Conservation (phyloP, 2,329 filamentous ascomycete genomes). For the Diatrype stigma region DNA sequence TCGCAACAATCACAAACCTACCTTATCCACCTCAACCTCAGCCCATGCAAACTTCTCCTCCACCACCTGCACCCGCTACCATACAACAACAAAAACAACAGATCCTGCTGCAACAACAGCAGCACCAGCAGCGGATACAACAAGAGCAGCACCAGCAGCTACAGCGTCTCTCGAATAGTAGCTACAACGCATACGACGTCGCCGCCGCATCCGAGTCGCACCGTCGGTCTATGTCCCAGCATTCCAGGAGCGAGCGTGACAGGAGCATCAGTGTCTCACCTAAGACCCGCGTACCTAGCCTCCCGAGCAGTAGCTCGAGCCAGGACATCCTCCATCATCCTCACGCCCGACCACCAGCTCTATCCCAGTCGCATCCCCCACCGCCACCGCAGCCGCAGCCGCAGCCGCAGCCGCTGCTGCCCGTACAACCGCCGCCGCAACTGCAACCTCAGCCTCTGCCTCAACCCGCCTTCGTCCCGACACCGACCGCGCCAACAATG, state of each 20-base stretch:
- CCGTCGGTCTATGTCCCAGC: slow-evolving; percentile 48
- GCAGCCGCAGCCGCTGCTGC: not conserved
- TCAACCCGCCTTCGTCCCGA: slow-evolving; percentile 13
- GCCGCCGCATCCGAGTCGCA: slow-evolving; percentile 31
- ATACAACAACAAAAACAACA: slow-evolving; percentile 4
- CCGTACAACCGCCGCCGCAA: not conserved
- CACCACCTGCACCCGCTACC: slow-evolving; percentile 30
- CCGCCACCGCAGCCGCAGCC: not conserved
- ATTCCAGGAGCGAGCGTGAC: slow-evolving; percentile 60
- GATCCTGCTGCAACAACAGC: not conserved
- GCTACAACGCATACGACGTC: slow-evolving; percentile 40
- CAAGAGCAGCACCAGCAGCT: slow-evolving; percentile 14
- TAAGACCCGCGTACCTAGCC: slow-evolving; percentile 61
- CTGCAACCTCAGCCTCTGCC: slow-evolving; percentile 5
- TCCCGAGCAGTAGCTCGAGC: slow-evolving; percentile 28
- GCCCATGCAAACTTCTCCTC: slow-evolving; percentile 29
- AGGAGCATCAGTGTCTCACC: slow-evolving; percentile 73
- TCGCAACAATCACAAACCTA: slow-evolving; percentile 18
- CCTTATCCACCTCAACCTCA: slow-evolving; percentile 26
- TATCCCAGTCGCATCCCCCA: slow-evolving; percentile 12
- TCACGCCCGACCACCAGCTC: slow-evolving; percentile 36
- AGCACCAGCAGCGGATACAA: not conserved
- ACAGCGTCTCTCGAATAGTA: slow-evolving; percentile 37
- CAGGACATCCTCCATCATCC: slow-evolving; percentile 19
- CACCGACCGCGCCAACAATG: slow-evolving; percentile 25